phyloP scores from a whole-genome alignment of 495 filamentous ascomycete genomes.

The Lasiosphaeria miniovina region DNA sequence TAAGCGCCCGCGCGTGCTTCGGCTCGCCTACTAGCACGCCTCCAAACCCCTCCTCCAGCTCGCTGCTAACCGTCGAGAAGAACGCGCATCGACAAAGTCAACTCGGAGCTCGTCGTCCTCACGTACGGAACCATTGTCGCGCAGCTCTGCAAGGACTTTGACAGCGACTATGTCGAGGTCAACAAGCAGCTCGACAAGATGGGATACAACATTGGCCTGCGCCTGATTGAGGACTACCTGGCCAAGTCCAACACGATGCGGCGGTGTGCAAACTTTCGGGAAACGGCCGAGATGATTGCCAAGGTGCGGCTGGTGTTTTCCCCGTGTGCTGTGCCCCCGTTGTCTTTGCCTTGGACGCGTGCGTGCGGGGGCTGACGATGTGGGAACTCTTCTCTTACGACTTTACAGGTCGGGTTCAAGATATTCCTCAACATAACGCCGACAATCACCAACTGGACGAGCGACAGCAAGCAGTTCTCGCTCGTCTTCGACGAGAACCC shows the following conservation, averaged over 20 bases:
- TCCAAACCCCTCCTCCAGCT: neutral
- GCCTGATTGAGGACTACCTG: conserved; percentile 95
- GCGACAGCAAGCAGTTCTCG: conserved; percentile 93
- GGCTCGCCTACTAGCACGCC: too few relatives aligned
- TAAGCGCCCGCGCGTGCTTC: conserved; percentile 45
- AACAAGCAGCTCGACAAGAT: conserved; percentile 98
- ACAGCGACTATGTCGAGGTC: conserved; percentile 86
- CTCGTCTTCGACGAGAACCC: conserved; percentile 96
- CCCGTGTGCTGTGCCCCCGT: neutral
- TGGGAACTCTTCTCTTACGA: neutral
- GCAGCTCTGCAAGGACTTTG: conserved; percentile 93
- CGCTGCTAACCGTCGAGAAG: conserved; percentile 32
- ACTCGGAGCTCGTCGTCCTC: conserved; percentile 92
- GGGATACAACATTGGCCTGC: conserved; percentile 97
- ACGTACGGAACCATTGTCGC: conserved; percentile 98
- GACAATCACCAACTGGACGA: conserved; percentile 90
- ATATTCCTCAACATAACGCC: conserved; percentile 98
- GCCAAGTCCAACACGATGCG: conserved; percentile 83
- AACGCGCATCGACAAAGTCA: conserved; percentile 66
- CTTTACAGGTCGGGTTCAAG: conserved; percentile 85
- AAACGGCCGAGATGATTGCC: conserved; percentile 94
- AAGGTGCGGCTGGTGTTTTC: conserved; percentile 57
- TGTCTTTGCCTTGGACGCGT: neutral
- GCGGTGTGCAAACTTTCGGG: conserved; percentile 86
- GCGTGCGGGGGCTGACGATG: neutral